phyloP scores from a whole-genome alignment of 202 grass and related monocot genomes.

The Setaria italica region DNA sequence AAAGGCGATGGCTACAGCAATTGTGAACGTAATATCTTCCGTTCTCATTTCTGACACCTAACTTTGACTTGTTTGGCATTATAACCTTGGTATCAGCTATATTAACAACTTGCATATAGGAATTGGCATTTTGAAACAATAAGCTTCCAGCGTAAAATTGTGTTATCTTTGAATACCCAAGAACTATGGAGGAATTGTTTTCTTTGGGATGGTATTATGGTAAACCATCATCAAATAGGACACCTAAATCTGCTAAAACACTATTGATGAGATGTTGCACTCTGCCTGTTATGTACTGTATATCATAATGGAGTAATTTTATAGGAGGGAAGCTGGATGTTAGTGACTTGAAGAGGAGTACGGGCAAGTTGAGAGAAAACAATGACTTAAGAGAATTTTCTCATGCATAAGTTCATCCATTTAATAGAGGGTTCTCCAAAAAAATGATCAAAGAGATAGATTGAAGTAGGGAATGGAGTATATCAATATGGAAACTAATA shows the following conservation, averaged over 20 bases:
- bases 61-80: constrained; percentile 28
- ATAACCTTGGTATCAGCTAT: constrained; percentile 19
- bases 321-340: not conserved
- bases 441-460: not conserved
- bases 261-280: not conserved
- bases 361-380: not conserved
- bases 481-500: not conserved
- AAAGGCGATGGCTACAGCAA: constrained; percentile 89
- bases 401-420: not conserved
- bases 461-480: not conserved
- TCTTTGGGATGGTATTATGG: not conserved
- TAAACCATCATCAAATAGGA: constrained; percentile 5
- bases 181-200: not conserved
- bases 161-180: constrained; percentile 29
- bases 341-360: not conserved
- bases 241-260: not conserved
- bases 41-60: constrained; percentile 26
- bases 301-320: not conserved
- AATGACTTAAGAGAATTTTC: not conserved
- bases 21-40: constrained; percentile 75
- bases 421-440: not conserved
- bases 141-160: constrained; percentile 14
- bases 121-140: constrained; percentile 32
- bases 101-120: constrained; percentile 23
- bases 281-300: not conserved